Evolutionary conservation across 2,329 filamentous ascomycete species (phyloP).

Genomic region (Scytalidium lignicola): DNA sequence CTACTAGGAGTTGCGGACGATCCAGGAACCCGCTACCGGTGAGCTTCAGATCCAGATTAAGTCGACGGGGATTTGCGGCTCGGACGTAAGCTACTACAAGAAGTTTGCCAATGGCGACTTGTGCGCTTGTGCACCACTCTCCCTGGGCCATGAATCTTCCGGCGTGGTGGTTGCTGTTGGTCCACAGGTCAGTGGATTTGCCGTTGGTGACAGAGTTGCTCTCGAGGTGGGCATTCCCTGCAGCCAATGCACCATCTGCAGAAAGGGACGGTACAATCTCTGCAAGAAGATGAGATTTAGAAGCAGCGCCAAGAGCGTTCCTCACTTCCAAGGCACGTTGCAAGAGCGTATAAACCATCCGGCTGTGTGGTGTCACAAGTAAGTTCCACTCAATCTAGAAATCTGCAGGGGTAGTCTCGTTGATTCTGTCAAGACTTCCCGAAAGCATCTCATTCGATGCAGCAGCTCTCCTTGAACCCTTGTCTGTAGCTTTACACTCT

Average conservation of each 20-base stretch:
- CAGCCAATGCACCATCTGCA: constrained; percentile 80
- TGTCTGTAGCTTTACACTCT: constrained; percentile 58
- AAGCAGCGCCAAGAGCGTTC: constrained; percentile 57
- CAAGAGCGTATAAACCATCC: constrained; percentile 60
- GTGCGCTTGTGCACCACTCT: constrained; percentile 59
- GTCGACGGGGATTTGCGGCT: constrained; percentile 64
- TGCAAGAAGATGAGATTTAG: constrained; percentile 58
- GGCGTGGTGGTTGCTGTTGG: constrained; percentile 54
- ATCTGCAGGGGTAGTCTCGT: neutral
- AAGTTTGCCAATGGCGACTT: constrained; percentile 69
- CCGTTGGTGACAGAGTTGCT: constrained; percentile 52
- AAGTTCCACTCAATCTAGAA: constrained; percentile 18
- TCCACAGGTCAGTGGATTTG: constrained; percentile 46
- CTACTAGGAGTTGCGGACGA: constrained; percentile 43
- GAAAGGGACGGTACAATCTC: constrained; percentile 72
- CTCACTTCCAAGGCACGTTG: constrained; percentile 58
- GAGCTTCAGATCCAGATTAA: constrained; percentile 63
- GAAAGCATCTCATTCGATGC: constrained; percentile 53
- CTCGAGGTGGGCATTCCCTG: constrained; percentile 94
- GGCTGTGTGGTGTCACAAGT: constrained; percentile 58
- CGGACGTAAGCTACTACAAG: constrained; percentile 67
- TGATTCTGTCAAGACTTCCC: constrained; percentile 41
- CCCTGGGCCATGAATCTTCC: constrained; percentile 59
- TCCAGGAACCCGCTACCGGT: constrained; percentile 34
- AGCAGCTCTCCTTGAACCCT: constrained; percentile 55